Evolutionary conservation across 768 basidiomycete genomes (phyloP), one percentile per base, ranked within the genome.

Genomic region (Xerocomellus dryophilus): DNA sequence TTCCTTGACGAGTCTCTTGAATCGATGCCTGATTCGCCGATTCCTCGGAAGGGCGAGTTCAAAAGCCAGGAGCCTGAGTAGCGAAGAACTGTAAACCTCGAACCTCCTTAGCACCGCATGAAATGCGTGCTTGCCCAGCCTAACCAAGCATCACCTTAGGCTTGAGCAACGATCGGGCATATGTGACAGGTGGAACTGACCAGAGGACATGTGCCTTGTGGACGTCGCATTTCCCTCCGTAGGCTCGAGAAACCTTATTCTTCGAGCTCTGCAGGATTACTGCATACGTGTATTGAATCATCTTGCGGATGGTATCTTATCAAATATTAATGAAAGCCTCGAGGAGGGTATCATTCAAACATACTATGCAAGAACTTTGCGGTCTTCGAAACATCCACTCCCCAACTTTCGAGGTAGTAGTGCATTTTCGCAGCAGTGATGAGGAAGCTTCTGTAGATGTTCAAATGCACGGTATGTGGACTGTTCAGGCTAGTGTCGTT

Each of bases 401-500:
- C 76, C 83, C 83, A 87, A 47, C 78, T 77, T 34, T 79, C 76
- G 32, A 98, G 73, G 66, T 98, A 97, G 48, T 81, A 78, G 54
- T 91, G 84, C 79, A 93, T 88, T 73, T 91, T 96, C 78, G 93
- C 85, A 0, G 89, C 91, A 3, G 84, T 78, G 40, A 97, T 69
- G 29, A 90, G 70, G 65, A 94, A 88, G 63, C 86, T 90, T 66
- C 93, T 89, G 68, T 93, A 97, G 12, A 96, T 78, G 69, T 98
- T 99, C 49, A 83, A 67, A 68, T 89, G 82, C 10, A 93, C 82
- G 2, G 78, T 78, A 39, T 78, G 63, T 17, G 70, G 59, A 8
- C 81, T 71, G 67, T 95, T 97, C 56, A 96, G 75, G 14, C 67
- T 64, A 5, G 79, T 78, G 66, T 98, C 95, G 47, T 78, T 84